Evolutionary conservation across 495 filamentous ascomycete species (phyloP).

Genomic region (Tirmania nivea): DNA sequence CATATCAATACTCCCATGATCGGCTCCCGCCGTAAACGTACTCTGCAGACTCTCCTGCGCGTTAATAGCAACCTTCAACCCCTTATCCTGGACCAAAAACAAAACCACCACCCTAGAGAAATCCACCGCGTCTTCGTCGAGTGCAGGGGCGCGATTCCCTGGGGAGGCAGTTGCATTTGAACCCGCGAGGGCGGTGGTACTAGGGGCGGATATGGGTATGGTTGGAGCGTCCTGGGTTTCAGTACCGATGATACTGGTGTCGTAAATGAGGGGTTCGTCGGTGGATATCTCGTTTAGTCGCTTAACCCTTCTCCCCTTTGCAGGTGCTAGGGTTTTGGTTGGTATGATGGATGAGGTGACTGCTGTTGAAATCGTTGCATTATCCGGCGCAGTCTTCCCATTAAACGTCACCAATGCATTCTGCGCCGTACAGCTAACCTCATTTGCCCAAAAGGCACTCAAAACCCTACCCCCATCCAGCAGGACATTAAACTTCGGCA

Average conservation of each 20-base stretch:
- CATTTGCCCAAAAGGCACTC: not conserved
- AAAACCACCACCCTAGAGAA: constrained; percentile 45
- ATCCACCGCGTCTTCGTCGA: constrained; percentile 32
- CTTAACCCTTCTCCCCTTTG: not conserved
- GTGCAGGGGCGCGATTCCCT: constrained; percentile 1
- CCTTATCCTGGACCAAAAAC: constrained; percentile 36
- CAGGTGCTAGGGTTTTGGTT: constrained; percentile 15
- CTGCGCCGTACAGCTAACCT: constrained; percentile 55
- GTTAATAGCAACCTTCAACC: constrained; percentile 28
- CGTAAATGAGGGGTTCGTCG: not conserved
- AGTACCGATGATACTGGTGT: not conserved
- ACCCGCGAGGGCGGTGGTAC: not conserved
- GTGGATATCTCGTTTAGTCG: not conserved
- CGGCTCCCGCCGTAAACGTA: constrained; percentile 25
- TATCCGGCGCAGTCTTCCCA: constrained; percentile 25
- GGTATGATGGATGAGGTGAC: constrained; percentile 20
- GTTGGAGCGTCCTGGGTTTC: not conserved
- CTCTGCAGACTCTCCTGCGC: constrained; percentile 36
- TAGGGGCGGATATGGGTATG: not conserved
- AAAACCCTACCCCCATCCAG: constrained; percentile 25
- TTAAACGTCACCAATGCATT: constrained; percentile 74
- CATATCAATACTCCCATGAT: constrained; percentile 10
- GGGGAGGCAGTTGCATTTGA: not conserved
- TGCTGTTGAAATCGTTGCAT: constrained; percentile 17
- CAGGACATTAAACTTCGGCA: constrained; percentile 50